Base-by-base conservation (phyloP, 2,329 filamentous ascomycete species). In the Knufia fluminis region DNA sequence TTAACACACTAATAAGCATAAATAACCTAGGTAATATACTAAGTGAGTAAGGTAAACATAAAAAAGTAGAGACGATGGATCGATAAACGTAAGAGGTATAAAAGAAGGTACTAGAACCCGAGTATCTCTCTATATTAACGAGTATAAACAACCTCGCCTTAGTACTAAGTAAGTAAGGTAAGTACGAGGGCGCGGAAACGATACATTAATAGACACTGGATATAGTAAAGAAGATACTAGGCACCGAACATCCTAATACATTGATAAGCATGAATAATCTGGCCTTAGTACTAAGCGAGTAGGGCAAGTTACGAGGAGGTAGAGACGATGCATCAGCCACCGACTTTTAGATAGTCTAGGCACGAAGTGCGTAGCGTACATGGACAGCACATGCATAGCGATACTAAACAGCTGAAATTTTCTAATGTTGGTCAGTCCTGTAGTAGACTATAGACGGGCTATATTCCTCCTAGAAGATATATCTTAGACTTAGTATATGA, bases 241-340 rank as follows among this genome's bases (percentile, higher is more conserved):
- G 60, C 2, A 22, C 45, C 10, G 56, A 63, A 24, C 57, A 63
- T 52, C 56, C 53, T 16, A 36, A 57, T 14, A 64, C 61, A 4
- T 48, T 61, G 14, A 47, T 8, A 7, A 60, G 49, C 23, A 58
- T 61, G 55, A 51, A 47, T 20, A 57, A 52, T 24, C 41, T 61
- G 16, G 57, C 53, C 10, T 17, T 4, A 17, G 32, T 26, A 24
- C 38, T 48, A 24, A 9, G 31, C 9, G 26, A 35, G 7, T 50
- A 54, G 45, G 58, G 54, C 10, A 51, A 46, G 12, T 58, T n/a
- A 54, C 36, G 43, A 50, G 48, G 53, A 59, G 46, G 59, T 51
- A 12, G 47, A 50, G 28, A 12, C 40, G 43, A 47, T 54, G 41
- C 26, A 39, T 35, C 39, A 14, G 33, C 31, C 35, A 38, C 17